Base-by-base conservation (phyloP, 257 asterid species). In the Nicotiana attenuata region DNA sequence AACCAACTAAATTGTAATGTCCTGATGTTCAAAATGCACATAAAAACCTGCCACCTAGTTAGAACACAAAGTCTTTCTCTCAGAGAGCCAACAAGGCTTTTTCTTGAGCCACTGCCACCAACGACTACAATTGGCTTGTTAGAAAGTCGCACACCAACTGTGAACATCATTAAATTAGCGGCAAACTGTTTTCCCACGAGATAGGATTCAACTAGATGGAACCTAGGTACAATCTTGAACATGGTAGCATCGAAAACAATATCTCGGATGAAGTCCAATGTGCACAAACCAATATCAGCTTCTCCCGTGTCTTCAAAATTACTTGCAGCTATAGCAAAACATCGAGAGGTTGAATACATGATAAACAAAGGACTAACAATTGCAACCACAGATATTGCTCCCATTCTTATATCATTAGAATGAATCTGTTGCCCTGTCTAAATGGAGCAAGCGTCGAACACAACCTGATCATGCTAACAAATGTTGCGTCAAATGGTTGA, bases 311-410 rank as follows among this genome's bases (percentile, higher is more conserved):
- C 94, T 52, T 26, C 83, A 53, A 95, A 93, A 68, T 85, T 89
- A 88, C 73, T 92, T 63, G 84, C 89, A 68, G 97, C 93, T 50
- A 91, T 92, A 24, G 89, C 90, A 82, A 95, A 89, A 88, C 96
- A 93, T 75, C 97, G 97, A 79, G 97, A 91, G 16, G 88, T 84
- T 0, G 98, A 93, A 80, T 93, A 95, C 97, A 93, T 92, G 87
- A 92, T 92, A 53, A 95, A 86, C 26, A 95, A 83, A 3, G 97
- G 90, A 80, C 94, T 92, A 67, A 86, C 76, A 82, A 92, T 91
- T 14, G 97, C 83, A 77, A 90, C 87, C 82, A 31, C 91, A 88
- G 28, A 26, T 5, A 64, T 63, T 9, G 88, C 91, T 73, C 98
- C 97, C 0, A 89, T 84, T 84, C 91, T 95, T 52, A 92, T 83